phyloP scores from a whole-genome alignment of 2,329 filamentous ascomycete genomes.

The Colletotrichum abscissum region DNA sequence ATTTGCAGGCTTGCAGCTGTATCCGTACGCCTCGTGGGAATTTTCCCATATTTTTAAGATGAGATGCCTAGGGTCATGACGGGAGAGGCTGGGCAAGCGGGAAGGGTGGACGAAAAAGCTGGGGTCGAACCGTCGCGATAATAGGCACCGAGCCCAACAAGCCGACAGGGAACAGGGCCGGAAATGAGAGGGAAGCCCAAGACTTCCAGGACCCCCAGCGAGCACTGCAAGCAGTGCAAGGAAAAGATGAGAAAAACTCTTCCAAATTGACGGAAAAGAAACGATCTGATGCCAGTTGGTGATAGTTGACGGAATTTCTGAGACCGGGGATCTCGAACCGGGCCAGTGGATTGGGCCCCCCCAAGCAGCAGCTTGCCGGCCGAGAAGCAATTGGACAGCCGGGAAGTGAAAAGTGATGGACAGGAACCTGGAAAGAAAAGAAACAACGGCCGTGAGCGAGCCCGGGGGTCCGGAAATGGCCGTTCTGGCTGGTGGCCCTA shows the following conservation, averaged over 20 bases:
- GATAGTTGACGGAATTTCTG: neutral
- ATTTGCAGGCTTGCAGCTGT: constrained; percentile 3
- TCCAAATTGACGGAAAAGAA: constrained; percentile 5
- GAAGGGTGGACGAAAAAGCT: neutral
- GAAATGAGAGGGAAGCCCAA: constrained; percentile 11
- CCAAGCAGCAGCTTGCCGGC: neutral
- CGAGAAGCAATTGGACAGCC: neutral
- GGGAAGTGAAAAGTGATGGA: constrained; percentile 9
- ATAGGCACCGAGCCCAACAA: constrained; percentile 18
- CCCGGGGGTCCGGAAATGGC: constrained; percentile 4
- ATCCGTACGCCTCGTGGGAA: neutral
- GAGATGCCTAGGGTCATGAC: constrained; percentile 20
- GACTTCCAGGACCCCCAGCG: neutral
- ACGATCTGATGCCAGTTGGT: neutral
- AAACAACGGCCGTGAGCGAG: neutral
- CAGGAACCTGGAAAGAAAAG: constrained; percentile 4
- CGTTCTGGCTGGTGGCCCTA: constrained; percentile 1
- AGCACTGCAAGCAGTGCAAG: neutral
- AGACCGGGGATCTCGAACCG: constrained; percentile 11
- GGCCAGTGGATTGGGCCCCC: constrained; percentile 16
- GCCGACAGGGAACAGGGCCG: neutral
- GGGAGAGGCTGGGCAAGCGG: neutral
- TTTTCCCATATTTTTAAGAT: constrained; percentile 19
- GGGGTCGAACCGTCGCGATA: constrained; percentile 13
- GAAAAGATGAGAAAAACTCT: neutral